These are phyloP conservation scores for Phytophthora pini DNA, from an alignment of 352 stramenopile genomes.

Conservation along the genomic window DNA sequence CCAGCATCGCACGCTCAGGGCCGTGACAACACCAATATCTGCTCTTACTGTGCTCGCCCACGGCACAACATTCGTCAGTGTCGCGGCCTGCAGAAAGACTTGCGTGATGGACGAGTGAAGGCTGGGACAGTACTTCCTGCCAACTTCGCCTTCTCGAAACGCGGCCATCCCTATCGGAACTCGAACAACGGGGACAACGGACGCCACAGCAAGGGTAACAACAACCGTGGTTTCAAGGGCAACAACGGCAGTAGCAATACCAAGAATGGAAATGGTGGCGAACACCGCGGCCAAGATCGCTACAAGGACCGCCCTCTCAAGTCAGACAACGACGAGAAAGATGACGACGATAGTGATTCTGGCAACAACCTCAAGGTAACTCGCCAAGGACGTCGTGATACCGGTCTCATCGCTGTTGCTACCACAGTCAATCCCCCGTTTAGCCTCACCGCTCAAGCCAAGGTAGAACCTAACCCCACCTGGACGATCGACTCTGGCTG, in stretches of 20 bases:
- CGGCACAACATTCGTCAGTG: too few relatives aligned
- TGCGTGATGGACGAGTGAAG: not conserved
- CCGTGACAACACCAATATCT: too few relatives aligned
- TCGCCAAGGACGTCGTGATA: constrained; percentile 4
- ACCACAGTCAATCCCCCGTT: not conserved
- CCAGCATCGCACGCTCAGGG: too few relatives aligned
- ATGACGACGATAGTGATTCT: not conserved
- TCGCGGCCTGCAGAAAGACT: constrained; percentile 1
- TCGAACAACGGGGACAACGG: too few relatives aligned
- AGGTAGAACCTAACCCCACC: not conserved
- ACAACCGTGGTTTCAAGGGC: too few relatives aligned
- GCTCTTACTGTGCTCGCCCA: too few relatives aligned
- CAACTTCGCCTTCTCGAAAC: constrained; percentile 6
- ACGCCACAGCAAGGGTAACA: too few relatives aligned
- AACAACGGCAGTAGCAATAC: not conserved
- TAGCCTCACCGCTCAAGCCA: constrained; percentile 1
- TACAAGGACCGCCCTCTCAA: too few relatives aligned
- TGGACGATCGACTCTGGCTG: constrained; percentile 21
- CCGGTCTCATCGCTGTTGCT: constrained; percentile 7
- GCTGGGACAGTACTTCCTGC: constrained; percentile 1
- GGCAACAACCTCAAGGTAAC: constrained; percentile 3
- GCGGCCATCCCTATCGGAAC: too few relatives aligned
- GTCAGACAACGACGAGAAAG: not conserved
- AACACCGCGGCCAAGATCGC: too few relatives aligned
- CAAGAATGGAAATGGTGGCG: too few relatives aligned